Base-by-base conservation (phyloP, 345 rosid genomes). In the Citrus hindsii region DNA sequence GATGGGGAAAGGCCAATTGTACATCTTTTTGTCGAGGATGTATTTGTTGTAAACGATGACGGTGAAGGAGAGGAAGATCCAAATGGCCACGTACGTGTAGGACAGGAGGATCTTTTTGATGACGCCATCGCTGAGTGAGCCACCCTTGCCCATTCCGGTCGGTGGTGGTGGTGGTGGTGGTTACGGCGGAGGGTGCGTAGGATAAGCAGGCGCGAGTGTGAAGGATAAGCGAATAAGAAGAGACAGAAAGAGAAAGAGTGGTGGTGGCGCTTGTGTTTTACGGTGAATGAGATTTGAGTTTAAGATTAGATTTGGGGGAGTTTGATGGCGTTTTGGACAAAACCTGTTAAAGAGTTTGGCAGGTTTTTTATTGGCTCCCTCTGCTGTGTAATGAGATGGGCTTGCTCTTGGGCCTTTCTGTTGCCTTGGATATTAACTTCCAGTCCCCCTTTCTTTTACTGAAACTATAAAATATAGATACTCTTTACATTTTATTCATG, bases 1-100 rank as follows among this genome's bases (percentile, higher is more conserved):
- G 84, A 95, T 90, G 1, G 99, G 99, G 81, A 82, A 95, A 0
- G 98, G 98, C 98, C 98, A 95, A 78, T 93, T 92, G 89, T 93
- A 95, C 94, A 95, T 89, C 89, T 95, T 93, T 84, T 91, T 91
- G 88, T 95, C 98, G 56, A 95, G 94, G 93, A 95, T 95, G 92
- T 92, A 95, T 76, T 95, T 95, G 92, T 95, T 95, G 95, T 92
- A 95, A 69, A 95, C 98, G 86, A 95, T 95, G 68, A 95, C 99
- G 38, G 98, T 93, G 93, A 95, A 95, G 84, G 93, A 89, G 42
- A 95, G 96, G 97, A 93, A 95, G 94, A 95, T 93, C 98, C 98
- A 95, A 82, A 93, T 84, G 67, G 89, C 93, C 0, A 95, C 99
- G 82, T 95, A 95, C 63, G 93, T 80, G 94, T 95, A 95, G 46